Percentiles rank a stretch among this genome's conserved stretches.
These are phyloP conservation scores for Boletus coccyginus DNA, from an alignment of 768 basidiomycete species.

Conservation along the genomic window DNA sequence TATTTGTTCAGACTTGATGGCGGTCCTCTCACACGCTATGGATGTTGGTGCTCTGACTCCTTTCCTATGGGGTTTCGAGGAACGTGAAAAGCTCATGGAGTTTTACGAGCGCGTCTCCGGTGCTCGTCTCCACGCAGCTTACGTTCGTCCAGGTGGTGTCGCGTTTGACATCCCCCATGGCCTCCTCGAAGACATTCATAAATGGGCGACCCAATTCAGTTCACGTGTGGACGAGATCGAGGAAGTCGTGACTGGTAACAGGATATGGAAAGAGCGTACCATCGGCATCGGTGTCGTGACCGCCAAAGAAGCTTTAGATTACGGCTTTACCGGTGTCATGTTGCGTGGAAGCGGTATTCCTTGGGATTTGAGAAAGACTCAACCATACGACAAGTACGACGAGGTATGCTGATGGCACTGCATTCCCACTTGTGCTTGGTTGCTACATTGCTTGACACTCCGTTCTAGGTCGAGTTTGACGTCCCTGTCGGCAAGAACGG, in stretches of 20 bases:
- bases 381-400: conserved; percentile 95
- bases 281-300: conserved; percentile 88
- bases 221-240: conserved; percentile 95
- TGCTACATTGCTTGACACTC: neutral
- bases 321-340: conserved; percentile 97
- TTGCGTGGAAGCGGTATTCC: conserved; percentile 88
- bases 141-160: conserved; percentile 95
- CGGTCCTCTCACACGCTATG: conserved; percentile 92
- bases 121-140: conserved; percentile 96
- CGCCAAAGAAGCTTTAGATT: conserved; percentile 88
- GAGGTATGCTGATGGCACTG: conserved; percentile 49
- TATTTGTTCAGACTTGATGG: conserved; percentile 77
- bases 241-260: conserved; percentile 95
- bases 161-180: conserved; percentile 98
- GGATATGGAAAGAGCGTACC: conserved; percentile 97
- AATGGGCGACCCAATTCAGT: conserved; percentile 94
- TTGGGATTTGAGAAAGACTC: conserved; percentile 92
- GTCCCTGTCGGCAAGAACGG: conserved; percentile 96
- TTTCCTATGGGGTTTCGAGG: conserved; percentile 99
- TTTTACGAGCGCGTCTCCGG: conserved; percentile 99
- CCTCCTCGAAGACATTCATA: conserved; percentile 97
- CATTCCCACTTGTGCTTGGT: neutral
- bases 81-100: conserved; percentile 99
- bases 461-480: conserved; percentile 85
- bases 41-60: conserved; percentile 98